Evolutionary conservation across 73 alveolate species (phyloP).

Genomic region (Tetrahymena thermophila): DNA sequence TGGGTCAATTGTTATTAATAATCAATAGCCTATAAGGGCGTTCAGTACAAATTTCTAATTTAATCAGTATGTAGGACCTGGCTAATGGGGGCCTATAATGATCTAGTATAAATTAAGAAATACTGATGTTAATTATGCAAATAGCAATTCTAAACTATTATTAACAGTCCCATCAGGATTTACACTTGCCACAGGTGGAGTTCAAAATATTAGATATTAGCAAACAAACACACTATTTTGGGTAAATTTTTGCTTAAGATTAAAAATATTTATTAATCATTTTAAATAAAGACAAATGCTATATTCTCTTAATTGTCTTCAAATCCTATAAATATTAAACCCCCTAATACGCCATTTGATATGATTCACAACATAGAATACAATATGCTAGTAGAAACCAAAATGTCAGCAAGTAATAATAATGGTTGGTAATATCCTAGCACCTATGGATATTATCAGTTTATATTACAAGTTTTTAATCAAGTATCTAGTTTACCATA

Average conservation of each 20-base stretch:
- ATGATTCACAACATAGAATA: not conserved
- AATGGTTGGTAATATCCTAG: not conserved
- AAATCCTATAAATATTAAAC: not conserved
- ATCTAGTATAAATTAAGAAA: not conserved
- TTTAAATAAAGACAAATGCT: not conserved
- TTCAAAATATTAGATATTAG: not conserved
- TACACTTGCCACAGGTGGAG: not conserved
- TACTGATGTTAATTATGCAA: not conserved
- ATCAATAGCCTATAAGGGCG: not conserved
- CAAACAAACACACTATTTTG: not conserved
- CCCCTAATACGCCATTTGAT: not conserved
- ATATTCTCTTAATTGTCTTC: not conserved
- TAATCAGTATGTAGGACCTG: not conserved
- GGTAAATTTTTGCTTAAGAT: not conserved
- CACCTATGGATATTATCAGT: not conserved
- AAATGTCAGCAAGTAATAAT: not conserved
- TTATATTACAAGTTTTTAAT: not conserved
- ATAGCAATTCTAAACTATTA: not conserved
- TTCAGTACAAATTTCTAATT: not conserved
- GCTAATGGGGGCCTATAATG: not conserved
- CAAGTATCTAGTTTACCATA: not conserved
- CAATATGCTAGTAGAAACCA: not conserved
- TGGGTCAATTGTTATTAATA: not conserved
- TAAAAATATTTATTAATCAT: not conserved
- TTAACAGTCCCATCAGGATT: not conserved